Conservation (phyloP, 75 land plant genomes). For the Sequoiadendron giganteum region DNA sequence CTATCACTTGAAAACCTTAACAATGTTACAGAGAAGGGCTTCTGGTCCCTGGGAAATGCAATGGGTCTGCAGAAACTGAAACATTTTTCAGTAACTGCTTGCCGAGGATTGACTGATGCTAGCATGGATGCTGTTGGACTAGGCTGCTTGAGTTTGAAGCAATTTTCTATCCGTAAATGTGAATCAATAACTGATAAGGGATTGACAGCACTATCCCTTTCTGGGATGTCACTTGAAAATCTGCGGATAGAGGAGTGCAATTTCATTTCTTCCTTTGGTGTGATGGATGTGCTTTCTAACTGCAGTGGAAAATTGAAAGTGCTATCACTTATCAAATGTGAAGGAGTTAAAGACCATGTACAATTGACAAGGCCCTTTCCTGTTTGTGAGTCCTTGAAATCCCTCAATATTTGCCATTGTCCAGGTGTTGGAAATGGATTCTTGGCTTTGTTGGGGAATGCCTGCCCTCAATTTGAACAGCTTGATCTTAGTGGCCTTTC, state of each 20-base stretch:
- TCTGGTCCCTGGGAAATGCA: slow-evolving; percentile 9
- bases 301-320: slow-evolving; percentile 21
- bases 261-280: slow-evolving; percentile 16
- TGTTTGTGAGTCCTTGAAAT: slow-evolving; percentile 25
- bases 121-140: slow-evolving; percentile 14
- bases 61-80: slow-evolving; percentile 11
- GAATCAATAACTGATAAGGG: slow-evolving; percentile 2
- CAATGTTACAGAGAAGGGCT: slow-evolving; percentile 27
- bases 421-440: slow-evolving; percentile 23
- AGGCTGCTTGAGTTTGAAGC: slow-evolving; percentile 7
- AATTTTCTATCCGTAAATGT: slow-evolving; percentile 6
- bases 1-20: slow-evolving; percentile 27
- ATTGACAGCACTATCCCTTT: background rate
- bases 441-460: slow-evolving; percentile 25
- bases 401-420: slow-evolving; percentile 32
- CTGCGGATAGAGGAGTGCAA: slow-evolving; percentile 17
- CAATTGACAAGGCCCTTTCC: slow-evolving; percentile 12
- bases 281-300: slow-evolving; percentile 22
- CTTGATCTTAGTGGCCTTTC: slow-evolving; percentile 45
- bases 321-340: slow-evolving; percentile 34
- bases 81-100: slow-evolving; percentile 40
- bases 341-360: slow-evolving; percentile 16
- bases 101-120: slow-evolving; percentile 59
- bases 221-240: slow-evolving; percentile 3
- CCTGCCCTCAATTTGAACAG: slow-evolving; percentile 18